phyloP scores from a whole-genome alignment of 176 grass and related monocot species.

The Rhipidocladum racemiflorum region DNA sequence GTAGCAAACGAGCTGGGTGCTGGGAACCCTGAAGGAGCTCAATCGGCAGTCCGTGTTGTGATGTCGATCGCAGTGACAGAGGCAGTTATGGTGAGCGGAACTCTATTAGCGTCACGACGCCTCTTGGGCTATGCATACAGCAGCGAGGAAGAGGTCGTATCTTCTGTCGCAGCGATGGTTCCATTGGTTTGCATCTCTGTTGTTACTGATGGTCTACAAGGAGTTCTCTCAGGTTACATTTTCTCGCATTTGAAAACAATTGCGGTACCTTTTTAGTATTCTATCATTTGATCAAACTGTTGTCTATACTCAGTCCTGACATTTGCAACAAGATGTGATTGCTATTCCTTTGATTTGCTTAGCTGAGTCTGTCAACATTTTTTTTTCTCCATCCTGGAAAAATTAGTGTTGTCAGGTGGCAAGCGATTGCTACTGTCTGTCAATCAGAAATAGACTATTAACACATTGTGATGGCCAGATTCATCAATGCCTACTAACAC shows the following conservation, averaged over 20 bases:
- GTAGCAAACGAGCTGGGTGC: slow-evolving; percentile 90
- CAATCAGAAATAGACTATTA: neutral
- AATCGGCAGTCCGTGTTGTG: slow-evolving; percentile 50
- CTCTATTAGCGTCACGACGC: slow-evolving; percentile 45
- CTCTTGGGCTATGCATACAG: slow-evolving; percentile 76
- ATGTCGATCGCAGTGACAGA: slow-evolving; percentile 59
- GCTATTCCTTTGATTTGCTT: neutral
- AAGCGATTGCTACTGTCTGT: neutral
- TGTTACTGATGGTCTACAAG: slow-evolving; percentile 61
- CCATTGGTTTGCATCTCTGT: slow-evolving; percentile 70
- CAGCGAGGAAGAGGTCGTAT: slow-evolving; percentile 65
- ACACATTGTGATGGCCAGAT: neutral
- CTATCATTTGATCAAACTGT: neutral
- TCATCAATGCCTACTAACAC: neutral
- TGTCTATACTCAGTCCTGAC: neutral
- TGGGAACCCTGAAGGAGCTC: slow-evolving; percentile 75
- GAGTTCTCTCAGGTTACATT: slow-evolving; percentile 62
- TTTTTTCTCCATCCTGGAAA: neutral
- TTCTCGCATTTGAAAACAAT: neutral
- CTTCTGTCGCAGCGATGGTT: slow-evolving; percentile 53
- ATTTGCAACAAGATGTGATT: neutral
- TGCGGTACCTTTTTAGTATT: neutral
- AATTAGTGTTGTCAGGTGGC: neutral
- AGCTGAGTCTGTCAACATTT: neutral
- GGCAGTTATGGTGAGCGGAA: slow-evolving; percentile 47